Evolutionary conservation across 2,329 filamentous ascomycete genomes (phyloP), one percentile per base, ranked within the genome.

Genomic region (Colletotrichum agaves): DNA sequence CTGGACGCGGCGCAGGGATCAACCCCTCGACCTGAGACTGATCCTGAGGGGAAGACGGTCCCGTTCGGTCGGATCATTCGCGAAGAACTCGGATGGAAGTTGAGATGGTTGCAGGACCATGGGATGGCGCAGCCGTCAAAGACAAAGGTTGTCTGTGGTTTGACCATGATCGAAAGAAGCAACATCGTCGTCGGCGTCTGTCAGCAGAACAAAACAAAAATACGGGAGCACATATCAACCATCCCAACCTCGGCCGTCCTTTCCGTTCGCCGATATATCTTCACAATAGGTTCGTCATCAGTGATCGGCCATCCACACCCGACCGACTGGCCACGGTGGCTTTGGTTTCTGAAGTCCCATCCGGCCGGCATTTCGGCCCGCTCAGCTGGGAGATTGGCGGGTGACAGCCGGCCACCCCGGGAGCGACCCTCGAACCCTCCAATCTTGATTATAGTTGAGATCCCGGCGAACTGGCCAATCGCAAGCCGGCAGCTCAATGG

Each of bases 21-120:
- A 57, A 46, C 65, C 70, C 69, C 63, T 70, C 35, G 67, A 57
- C 60, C 69, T 71, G 63, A 73, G 66, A 74, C 72, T 69, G 70
- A 70, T 74, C 37, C 66, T 70, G 70, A 74, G 69, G 69, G 60
- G 70, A 49, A 67, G 66, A 61, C 17, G 49, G 56, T 68, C 61
- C 56, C 61, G 49, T 53, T 27, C 62, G 55, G 65, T 47, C 55
- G 47, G 43, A 68, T 60, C 55, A 61, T 61, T 56, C 50, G 65
- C 65, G 60, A 55, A 46, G 63, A 44, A 46, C 13, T 53, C 44
- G 31, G 39, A 68, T 35, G 46, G 53, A 66, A 61, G 65, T 61
- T 65, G 47, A 44, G 53, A 68, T 56, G 61, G 46, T 37, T 55
- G 61, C 31, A 49, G 43, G 31, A 47, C 37, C 12, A 61, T 66